A percentile compares a stretch with the other conserved stretches of the same genome.
Evolutionary conservation across 148 eudicot genomes (phyloP).

Genomic region (Polygonum aviculare): DNA sequence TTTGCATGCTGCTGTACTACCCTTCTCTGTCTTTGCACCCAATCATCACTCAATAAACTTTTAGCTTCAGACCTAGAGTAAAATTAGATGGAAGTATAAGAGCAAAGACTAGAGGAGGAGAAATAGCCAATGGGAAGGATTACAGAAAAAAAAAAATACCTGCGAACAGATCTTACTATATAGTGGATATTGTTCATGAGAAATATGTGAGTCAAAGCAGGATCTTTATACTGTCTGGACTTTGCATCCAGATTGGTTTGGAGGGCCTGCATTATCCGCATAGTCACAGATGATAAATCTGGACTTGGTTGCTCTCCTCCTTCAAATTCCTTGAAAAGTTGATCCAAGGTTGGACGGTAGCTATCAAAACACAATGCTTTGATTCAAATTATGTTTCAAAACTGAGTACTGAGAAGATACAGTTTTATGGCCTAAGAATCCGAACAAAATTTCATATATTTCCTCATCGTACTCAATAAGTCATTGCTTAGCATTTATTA

Average conservation of each 20-base stretch:
- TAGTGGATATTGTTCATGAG: slow-evolving; percentile 97
- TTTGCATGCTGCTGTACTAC: slow-evolving; percentile 95
- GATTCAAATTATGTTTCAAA: neutral
- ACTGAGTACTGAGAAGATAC: neutral
- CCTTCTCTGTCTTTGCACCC: slow-evolving; percentile 98
- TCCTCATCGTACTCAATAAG: neutral
- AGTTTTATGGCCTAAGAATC: neutral
- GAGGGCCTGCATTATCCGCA: slow-evolving; percentile 98
- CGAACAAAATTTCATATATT: neutral
- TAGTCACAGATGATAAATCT: slow-evolving; percentile 77
- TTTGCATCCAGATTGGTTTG: slow-evolving; percentile 94
- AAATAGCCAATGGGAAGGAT: neutral
- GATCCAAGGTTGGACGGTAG: slow-evolving; percentile 92
- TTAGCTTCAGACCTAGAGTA: slow-evolving; percentile 80
- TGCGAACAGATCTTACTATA: slow-evolving; percentile 95
- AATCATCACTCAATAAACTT: slow-evolving; percentile 91
- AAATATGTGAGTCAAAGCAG: slow-evolving; percentile 79
- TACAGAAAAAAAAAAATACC: slow-evolving; percentile 31
- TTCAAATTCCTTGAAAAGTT: slow-evolving; percentile 93
- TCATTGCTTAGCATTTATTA: neutral
- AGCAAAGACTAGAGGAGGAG: neutral
- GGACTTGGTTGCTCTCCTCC: slow-evolving; percentile 54
- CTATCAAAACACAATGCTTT: slow-evolving; percentile 19
- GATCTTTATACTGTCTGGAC: slow-evolving; percentile 89
- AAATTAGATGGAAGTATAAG: slow-evolving; percentile 2